A percentile compares a stretch with the other conserved stretches of the same genome.
Conservation (phyloP, 2,329 filamentous ascomycete genomes). For the Fusarium miscanthi region DNA sequence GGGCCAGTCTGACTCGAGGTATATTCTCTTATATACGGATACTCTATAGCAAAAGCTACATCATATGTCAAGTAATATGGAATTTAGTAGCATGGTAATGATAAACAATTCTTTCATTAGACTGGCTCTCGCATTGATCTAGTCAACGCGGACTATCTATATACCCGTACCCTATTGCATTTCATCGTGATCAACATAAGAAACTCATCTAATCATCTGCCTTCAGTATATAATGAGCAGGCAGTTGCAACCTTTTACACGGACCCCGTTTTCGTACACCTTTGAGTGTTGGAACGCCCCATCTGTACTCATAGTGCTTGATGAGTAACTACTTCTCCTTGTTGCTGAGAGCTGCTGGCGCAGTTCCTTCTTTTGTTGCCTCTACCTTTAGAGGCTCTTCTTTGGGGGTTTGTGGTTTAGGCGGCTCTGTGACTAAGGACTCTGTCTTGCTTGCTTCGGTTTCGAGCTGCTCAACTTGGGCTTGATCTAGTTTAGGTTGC, state of each 20-base stretch:
- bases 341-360: background rate
- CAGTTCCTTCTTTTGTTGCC: background rate
- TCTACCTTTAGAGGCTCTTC: background rate
- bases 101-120: constrained; percentile 4
- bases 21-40: constrained; percentile 8
- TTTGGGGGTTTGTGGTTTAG: background rate
- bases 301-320: background rate
- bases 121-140: constrained; percentile 3
- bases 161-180: constrained; percentile 13
- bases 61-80: background rate
- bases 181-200: constrained; percentile 29
- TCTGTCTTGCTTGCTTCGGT: background rate
- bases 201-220: constrained; percentile 33
- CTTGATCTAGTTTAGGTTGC: background rate
- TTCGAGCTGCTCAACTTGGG: background rate
- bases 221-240: constrained; percentile 13
- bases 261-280: background rate
- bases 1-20: background rate
- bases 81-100: background rate
- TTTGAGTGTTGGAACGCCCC: background rate
- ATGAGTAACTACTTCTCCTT: constrained; percentile 10
- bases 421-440: background rate
- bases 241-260: constrained; percentile 5
- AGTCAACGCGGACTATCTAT: constrained; percentile 6
- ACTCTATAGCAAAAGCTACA: constrained; percentile 1